Conservation (phyloP, 805 yeast species). For the Wickerhamomyces mucosus region DNA sequence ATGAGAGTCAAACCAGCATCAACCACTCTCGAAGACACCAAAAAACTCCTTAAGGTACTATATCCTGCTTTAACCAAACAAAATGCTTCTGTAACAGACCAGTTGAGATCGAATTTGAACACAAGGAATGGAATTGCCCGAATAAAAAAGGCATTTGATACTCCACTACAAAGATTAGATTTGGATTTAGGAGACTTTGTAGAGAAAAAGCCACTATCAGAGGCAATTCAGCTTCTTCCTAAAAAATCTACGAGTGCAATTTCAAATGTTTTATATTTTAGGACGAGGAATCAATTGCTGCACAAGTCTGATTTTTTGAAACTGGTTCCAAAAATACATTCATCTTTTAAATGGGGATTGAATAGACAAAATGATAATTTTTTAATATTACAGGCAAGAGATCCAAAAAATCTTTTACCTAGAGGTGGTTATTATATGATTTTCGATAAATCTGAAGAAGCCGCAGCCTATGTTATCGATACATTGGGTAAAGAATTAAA, state of each 20-base stretch:
- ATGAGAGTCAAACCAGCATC: too few relatives aligned
- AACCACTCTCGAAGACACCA: too few relatives aligned
- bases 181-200: too few relatives aligned
- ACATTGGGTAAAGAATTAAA: constrained; percentile 38
- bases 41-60: too few relatives aligned
- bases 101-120: too few relatives aligned
- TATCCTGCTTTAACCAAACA: too few relatives aligned
- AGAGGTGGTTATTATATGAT: constrained; percentile 43
- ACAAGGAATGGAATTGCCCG: too few relatives aligned
- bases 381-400: constrained; percentile 39
- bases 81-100: too few relatives aligned
- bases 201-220: constrained; percentile 6
- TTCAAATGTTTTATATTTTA: constrained; percentile 29
- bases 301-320: constrained; percentile 30
- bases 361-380: too few relatives aligned
- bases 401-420: constrained; percentile 33
- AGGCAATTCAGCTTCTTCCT: constrained; percentile 4
- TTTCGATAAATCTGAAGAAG: constrained; percentile 37
- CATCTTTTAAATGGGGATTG: constrained; percentile 23
- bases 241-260: background rate
- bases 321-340: constrained; percentile 22
- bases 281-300: constrained; percentile 29
- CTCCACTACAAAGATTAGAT: constrained; percentile 12
- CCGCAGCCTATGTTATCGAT: constrained; percentile 43
- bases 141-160: too few relatives aligned